phyloP scores from a whole-genome alignment of 2,329 filamentous ascomycete genomes.

The Sclerotinia borealis region DNA sequence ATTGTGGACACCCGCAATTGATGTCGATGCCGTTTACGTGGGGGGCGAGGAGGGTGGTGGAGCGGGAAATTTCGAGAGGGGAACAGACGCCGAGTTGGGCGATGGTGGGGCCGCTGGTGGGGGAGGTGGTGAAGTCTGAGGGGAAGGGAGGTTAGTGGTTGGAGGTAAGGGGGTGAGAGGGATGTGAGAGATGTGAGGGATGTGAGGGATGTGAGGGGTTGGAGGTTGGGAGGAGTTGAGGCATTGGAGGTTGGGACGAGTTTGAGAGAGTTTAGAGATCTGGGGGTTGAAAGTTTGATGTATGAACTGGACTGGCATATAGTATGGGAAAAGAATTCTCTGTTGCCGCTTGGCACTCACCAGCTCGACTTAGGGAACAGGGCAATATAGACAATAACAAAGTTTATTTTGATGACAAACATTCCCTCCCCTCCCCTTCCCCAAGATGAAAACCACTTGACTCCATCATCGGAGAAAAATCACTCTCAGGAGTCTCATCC shows the following conservation, averaged over 20 bases:
- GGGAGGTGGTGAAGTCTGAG: slow-evolving; percentile 57
- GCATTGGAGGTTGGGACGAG: background rate
- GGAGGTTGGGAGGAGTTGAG: background rate
- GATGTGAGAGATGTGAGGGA: no score
- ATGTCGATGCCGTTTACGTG: slow-evolving; percentile 60
- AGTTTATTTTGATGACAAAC: rapidly evolving
- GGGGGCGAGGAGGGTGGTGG: slow-evolving; percentile 55
- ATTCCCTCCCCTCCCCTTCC: no score
- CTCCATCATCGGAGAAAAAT: background rate
- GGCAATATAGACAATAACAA: background rate
- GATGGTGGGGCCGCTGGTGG: slow-evolving; percentile 50
- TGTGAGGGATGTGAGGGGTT: background rate
- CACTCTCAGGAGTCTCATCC: no score
- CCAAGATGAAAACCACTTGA: background rate
- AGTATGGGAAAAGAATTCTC: background rate
- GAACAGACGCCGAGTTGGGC: slow-evolving; percentile 62
- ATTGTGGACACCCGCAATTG: slow-evolving; percentile 69
- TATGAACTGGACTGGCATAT: no score
- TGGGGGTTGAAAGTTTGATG: background rate
- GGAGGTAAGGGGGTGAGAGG: background rate
- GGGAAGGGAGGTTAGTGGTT: slow-evolving; percentile 7
- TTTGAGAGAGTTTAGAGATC: background rate
- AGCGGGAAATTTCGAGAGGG: slow-evolving; percentile 55
- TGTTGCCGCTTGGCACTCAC: background rate
- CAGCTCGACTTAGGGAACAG: background rate